Conservation (phyloP, 179 eudicot species). For the Nepenthes alata region DNA sequence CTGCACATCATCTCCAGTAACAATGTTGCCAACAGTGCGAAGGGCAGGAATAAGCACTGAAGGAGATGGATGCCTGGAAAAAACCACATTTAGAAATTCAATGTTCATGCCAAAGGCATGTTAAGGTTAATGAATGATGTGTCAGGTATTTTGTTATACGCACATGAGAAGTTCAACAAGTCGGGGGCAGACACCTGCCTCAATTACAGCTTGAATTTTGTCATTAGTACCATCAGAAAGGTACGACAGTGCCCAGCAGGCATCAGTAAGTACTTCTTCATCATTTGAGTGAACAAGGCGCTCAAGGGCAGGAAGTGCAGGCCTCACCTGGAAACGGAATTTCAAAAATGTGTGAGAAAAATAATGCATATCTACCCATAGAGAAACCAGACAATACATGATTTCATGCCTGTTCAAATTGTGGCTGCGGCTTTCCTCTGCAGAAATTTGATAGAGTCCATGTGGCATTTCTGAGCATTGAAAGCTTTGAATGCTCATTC, state of each 20-base stretch:
- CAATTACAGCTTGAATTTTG: slow-evolving; percentile 84
- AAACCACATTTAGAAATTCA: neutral
- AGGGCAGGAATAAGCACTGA: slow-evolving; percentile 80
- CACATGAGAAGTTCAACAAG: slow-evolving; percentile 76
- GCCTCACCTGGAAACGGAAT: slow-evolving; percentile 27
- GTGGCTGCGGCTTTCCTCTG: slow-evolving; percentile 62
- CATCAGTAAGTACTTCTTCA: slow-evolving; percentile 77
- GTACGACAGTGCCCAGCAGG: slow-evolving; percentile 89
- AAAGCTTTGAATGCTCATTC: slow-evolving; percentile 55
- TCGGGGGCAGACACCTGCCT: slow-evolving; percentile 62
- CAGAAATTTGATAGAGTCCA: slow-evolving; percentile 63
- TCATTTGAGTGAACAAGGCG: slow-evolving; percentile 66
- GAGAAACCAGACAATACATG: neutral
- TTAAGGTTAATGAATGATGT: neutral
- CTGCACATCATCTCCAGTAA: slow-evolving; percentile 75
- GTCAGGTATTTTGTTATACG: slow-evolving; percentile 12
- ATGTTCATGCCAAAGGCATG: slow-evolving; percentile 1
- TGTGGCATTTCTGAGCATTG: slow-evolving; percentile 62
- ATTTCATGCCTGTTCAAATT: slow-evolving; percentile 29
- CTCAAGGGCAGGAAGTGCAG: slow-evolving; percentile 66
- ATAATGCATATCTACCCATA: neutral
- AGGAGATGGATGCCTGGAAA: slow-evolving; percentile 64
- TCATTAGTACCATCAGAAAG: slow-evolving; percentile 84
- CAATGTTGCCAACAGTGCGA: slow-evolving; percentile 81
- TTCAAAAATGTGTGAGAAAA: neutral